Percentiles rank a stretch among this genome's conserved stretches.
Evolutionary conservation across 2,329 filamentous ascomycete species (phyloP).

Genomic region (Colletotrichum musicola): DNA sequence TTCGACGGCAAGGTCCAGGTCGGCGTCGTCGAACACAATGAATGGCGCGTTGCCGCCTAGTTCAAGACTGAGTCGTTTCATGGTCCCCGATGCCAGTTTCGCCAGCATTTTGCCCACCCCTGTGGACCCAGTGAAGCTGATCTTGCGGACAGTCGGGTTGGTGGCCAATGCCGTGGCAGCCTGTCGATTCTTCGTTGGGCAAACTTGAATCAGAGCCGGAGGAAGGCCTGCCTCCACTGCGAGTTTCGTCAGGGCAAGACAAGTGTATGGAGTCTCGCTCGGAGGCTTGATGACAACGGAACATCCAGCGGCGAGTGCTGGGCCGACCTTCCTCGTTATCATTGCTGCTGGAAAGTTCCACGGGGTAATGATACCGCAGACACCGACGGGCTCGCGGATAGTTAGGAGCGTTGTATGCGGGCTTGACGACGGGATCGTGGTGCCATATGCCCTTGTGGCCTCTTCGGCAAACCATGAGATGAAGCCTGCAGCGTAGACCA

Average conservation of each 20-base stretch:
- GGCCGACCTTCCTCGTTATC: conserved; percentile 58
- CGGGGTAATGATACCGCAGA: conserved; percentile 75
- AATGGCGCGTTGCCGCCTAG: conserved; percentile 73
- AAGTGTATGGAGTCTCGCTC: conserved; percentile 76
- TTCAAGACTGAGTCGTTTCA: conserved; percentile 82
- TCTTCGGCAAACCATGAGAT: conserved; percentile 69
- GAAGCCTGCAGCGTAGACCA: conserved; percentile 67
- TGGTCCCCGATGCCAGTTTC: conserved; percentile 75
- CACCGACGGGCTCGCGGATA: conserved; percentile 72
- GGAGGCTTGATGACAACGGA: conserved; percentile 79
- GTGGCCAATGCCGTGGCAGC: conserved; percentile 43
- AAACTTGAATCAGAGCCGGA: conserved; percentile 67
- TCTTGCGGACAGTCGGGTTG: conserved; percentile 68
- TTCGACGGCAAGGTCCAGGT: conserved; percentile 75
- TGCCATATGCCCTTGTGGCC: conserved; percentile 67
- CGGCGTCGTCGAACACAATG: conserved; percentile 68
- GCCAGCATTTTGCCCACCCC: conserved; percentile 65
- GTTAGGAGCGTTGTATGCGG: conserved; percentile 71
- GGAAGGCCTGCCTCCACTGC: conserved; percentile 76
- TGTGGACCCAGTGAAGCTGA: conserved; percentile 78
- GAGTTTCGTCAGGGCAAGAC: conserved; percentile 74
- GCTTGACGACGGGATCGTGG: conserved; percentile 57
- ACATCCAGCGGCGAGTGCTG: conserved; percentile 76
- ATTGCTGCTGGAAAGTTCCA: conserved; percentile 73
- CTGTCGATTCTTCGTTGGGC: conserved; percentile 44